A percentile compares a stretch with the other conserved stretches of the same genome.
These are phyloP conservation scores for Phialophora expanda DNA, from an alignment of 2,329 filamentous ascomycete species.

Conservation along the genomic window DNA sequence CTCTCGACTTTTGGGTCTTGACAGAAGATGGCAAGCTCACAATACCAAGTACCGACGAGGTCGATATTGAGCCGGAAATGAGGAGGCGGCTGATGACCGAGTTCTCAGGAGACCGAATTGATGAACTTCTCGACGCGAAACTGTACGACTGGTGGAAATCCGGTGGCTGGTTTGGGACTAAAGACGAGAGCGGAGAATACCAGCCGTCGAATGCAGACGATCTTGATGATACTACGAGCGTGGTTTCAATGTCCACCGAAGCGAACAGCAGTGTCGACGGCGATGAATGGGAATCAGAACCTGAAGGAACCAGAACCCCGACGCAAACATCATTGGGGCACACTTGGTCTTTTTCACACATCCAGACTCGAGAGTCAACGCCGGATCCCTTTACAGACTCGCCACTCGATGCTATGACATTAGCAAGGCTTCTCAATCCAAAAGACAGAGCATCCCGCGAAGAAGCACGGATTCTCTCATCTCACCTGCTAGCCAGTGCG, in stretches of 20 bases:
- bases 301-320: constrained; percentile 69
- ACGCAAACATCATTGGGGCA: constrained; percentile 67
- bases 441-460: constrained; percentile 75
- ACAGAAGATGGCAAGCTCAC: constrained; percentile 60
- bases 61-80: constrained; percentile 83
- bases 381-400: constrained; percentile 60
- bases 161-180: constrained; percentile 82
- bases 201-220: constrained; percentile 60
- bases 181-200: constrained; percentile 82
- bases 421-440: constrained; percentile 83
- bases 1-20: constrained; percentile 60
- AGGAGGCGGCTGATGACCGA: constrained; percentile 62
- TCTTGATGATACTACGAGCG: constrained; percentile 77
- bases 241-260: constrained; percentile 69
- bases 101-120: constrained; percentile 47
- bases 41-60: constrained; percentile 65
- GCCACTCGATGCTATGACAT: constrained; percentile 68
- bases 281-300: constrained; percentile 55
- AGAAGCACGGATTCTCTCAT: constrained; percentile 79
- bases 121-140: constrained; percentile 71
- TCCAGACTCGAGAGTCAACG: constrained; percentile 48
- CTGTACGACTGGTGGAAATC: constrained; percentile 84
- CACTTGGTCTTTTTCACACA: constrained; percentile 36
- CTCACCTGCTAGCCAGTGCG: constrained; percentile 63
- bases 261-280: constrained; percentile 52